Evolutionary conservation across 306 rosid species (phyloP).

Genomic region (Cicer bijugum): DNA sequence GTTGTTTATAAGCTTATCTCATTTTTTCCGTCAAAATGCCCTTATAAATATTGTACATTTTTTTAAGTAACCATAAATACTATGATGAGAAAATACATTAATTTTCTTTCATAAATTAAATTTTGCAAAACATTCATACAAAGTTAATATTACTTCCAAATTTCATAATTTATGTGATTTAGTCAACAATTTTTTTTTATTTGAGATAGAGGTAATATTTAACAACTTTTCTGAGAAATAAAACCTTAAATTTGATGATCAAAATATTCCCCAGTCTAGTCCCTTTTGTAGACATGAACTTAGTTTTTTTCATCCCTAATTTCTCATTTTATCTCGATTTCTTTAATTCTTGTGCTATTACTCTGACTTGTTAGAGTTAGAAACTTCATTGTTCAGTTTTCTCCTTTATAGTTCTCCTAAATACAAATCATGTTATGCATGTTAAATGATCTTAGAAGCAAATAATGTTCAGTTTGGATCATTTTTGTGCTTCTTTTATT

Average conservation of each 20-base stretch:
- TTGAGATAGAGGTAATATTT: background rate
- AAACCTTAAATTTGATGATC: background rate
- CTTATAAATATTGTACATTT: no score
- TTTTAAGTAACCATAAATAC: no score
- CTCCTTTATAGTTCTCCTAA: constrained; percentile 9
- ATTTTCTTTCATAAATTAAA: no score
- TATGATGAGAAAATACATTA: no score
- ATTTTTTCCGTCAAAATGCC: background rate
- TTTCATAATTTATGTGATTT: no score
- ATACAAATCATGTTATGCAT: background rate
- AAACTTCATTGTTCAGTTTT: background rate
- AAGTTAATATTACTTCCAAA: no score
- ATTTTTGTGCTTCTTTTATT: background rate
- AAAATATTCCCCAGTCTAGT: background rate
- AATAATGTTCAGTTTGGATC: background rate
- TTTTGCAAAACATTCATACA: no score
- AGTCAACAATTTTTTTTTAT: no score
- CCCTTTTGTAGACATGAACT: background rate
- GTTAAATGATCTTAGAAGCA: background rate
- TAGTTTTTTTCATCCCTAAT: background rate
- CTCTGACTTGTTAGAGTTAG: background rate
- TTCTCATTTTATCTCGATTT: background rate
- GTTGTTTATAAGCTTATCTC: background rate
- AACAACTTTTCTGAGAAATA: background rate
- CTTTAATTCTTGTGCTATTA: no score